Percentiles rank a stretch among this genome's conserved stretches.
Conservation (phyloP, 2,329 filamentous ascomycete species). For the Macrophomina tecta region DNA sequence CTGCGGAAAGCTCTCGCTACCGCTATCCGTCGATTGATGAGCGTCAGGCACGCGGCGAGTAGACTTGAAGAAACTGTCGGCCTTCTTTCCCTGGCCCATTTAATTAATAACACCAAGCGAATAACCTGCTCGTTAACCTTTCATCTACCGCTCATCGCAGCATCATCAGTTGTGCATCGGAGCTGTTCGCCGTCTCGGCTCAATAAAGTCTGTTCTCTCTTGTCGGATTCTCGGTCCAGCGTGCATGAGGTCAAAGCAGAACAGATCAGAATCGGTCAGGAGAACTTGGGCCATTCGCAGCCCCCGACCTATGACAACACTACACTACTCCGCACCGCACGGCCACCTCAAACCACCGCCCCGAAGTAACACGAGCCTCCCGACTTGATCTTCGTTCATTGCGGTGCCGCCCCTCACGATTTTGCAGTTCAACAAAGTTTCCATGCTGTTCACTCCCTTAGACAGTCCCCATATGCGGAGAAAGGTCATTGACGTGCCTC, state of each 20-base stretch:
- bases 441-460: neutral
- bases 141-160: neutral
- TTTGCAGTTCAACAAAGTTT: neutral
- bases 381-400: neutral
- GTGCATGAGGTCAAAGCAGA: neutral
- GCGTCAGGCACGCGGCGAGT: no score
- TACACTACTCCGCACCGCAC: constrained; percentile 15
- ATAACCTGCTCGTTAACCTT: neutral
- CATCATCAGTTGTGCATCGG: neutral
- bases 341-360: constrained; percentile 5
- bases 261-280: constrained; percentile 15
- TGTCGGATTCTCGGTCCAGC: neutral
- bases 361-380: neutral
- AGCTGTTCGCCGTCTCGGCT: neutral
- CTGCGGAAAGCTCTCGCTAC: neutral
- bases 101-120: neutral
- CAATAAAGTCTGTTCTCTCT: neutral
- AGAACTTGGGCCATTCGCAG: constrained; percentile 8
- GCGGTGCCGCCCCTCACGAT: neutral
- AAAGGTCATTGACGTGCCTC: neutral
- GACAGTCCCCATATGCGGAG: neutral
- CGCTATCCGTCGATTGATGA: neutral
- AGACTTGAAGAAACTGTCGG: neutral
- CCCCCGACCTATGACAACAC: constrained; percentile 9
- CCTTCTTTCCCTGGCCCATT: neutral